Conservation (phyloP, 2,329 filamentous ascomycete species). For the Penicillium sp. region DNA sequence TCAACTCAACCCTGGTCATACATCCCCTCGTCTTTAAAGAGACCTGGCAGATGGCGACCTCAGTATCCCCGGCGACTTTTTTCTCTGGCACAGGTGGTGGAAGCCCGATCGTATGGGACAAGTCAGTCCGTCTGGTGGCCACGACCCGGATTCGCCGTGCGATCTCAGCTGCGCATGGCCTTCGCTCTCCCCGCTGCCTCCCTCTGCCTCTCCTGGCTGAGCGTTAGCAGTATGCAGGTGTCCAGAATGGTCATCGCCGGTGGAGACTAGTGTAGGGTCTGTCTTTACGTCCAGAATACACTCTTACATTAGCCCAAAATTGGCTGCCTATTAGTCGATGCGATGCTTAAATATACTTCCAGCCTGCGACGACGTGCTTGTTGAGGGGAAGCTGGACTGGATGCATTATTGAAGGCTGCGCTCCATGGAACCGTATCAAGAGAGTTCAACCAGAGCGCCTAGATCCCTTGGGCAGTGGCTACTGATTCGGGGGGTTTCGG, state of each 20-base stretch:
- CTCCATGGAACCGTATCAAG: constrained; percentile 7
- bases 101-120: constrained; percentile 34
- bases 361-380: neutral
- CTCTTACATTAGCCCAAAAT: constrained; percentile 8
- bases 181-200: neutral
- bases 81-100: constrained; percentile 24
- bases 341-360: constrained; percentile 16
- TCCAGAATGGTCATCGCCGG: constrained; percentile 28
- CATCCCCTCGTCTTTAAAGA: constrained; percentile 7
- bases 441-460: constrained; percentile 21
- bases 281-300: constrained; percentile 10
- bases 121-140: constrained; percentile 18
- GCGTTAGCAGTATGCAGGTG: constrained; percentile 29
- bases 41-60: constrained; percentile 3
- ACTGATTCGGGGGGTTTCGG: constrained; percentile 25
- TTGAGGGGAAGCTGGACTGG: neutral
- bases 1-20: constrained; percentile 7
- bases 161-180: constrained; percentile 28
- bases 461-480: constrained; percentile 7
- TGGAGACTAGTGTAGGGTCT: constrained; percentile 20
- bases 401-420: neutral
- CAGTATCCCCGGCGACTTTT: constrained; percentile 24
- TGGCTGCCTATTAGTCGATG: neutral
- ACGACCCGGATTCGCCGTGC: constrained; percentile 29
- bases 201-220: constrained; percentile 11